A percentile compares a stretch with the other conserved stretches of the same genome.
Evolutionary conservation across 352 stramenopile species (phyloP).

Genomic region (Heterotrichella gracilis): DNA sequence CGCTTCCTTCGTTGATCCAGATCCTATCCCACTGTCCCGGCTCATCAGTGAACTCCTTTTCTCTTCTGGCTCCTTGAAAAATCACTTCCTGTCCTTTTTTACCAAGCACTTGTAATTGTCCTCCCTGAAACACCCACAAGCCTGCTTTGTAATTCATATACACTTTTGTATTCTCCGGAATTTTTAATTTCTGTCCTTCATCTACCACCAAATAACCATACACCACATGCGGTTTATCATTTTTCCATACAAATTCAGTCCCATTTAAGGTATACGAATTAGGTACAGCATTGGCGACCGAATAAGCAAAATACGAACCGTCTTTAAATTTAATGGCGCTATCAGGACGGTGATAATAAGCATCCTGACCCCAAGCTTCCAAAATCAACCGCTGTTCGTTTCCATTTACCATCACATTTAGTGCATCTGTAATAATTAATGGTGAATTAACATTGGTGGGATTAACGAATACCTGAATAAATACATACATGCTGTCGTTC

Average conservation of each 20-base stretch:
- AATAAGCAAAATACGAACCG: not conserved
- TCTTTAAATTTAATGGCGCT: constrained; percentile 9
- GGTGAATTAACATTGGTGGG: not conserved
- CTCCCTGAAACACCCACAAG: not conserved
- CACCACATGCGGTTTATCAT: not conserved
- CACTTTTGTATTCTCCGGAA: not conserved
- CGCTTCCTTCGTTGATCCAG: not conserved
- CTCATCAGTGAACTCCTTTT: not conserved
- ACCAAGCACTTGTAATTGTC: not conserved
- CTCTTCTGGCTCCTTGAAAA: not conserved
- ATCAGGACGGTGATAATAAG: not conserved
- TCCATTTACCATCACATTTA: not conserved
- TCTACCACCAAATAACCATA: not conserved
- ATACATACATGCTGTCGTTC: not conserved
- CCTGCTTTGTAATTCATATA: not conserved
- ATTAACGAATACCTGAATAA: not conserved
- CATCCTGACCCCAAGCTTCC: not conserved
- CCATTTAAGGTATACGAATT: not conserved
- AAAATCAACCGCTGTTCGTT: not conserved
- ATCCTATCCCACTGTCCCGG: not conserved
- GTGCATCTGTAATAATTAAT: not conserved
- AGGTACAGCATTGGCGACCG: not conserved
- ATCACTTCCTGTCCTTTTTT: not conserved
- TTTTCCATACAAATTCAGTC: too few relatives aligned
- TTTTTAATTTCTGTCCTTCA: not conserved